Conservation (phyloP, 2,329 filamentous ascomycete genomes). For the Claviceps digitariae region DNA sequence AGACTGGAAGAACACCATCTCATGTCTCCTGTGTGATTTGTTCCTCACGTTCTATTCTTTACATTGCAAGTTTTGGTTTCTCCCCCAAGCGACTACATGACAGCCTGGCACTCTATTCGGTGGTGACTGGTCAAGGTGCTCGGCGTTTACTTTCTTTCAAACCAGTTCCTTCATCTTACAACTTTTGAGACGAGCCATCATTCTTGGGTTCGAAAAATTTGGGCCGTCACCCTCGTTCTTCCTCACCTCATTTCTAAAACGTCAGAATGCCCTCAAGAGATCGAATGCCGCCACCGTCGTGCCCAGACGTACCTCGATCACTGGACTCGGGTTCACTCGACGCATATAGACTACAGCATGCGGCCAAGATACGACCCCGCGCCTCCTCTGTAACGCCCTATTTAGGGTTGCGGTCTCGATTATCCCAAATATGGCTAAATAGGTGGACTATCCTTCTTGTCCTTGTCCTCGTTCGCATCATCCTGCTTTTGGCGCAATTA, state of each 20-base stretch:
- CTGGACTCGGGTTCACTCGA: constrained; percentile 24
- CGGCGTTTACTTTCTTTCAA: neutral
- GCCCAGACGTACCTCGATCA: neutral
- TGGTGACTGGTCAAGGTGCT: neutral
- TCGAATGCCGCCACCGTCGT: neutral
- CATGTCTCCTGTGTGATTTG: neutral
- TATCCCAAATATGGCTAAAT: constrained; percentile 97
- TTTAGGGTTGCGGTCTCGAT: constrained; percentile 72
- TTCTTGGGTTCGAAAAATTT: neutral
- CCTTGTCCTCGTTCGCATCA: constrained; percentile 67
- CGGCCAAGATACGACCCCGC: neutral
- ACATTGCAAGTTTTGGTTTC: too few species aligned
- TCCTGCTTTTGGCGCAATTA: constrained; percentile 62
- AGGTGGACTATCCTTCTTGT: constrained; percentile 86
- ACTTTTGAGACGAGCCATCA: neutral
- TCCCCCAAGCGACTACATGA: neutral
- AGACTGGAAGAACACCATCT: neutral
- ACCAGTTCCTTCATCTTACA: neutral
- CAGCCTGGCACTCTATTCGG: neutral
- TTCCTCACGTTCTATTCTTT: neutral
- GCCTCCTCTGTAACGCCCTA: constrained; percentile 65
- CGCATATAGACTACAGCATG: constrained; percentile 15
- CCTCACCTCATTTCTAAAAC: neutral
- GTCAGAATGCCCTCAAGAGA: neutral
- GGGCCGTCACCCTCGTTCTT: neutral